These are phyloP conservation scores for Saccharomyces hybrid DNA, from an alignment of 1,139 yeast species.

Conservation along the genomic window DNA sequence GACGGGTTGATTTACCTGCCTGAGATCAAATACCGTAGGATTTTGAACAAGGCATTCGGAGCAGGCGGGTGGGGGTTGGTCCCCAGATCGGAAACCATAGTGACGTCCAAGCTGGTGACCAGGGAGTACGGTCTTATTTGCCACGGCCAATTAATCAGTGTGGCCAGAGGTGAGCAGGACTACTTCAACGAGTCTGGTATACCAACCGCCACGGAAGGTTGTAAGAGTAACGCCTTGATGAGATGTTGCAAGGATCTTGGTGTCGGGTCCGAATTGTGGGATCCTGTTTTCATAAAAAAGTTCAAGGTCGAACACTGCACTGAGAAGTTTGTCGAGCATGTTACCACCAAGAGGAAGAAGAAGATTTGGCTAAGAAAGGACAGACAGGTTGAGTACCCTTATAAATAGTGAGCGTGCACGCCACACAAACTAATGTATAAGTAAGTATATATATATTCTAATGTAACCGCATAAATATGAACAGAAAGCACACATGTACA, in stretches of 20 bases:
- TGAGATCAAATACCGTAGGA: slow-evolving; percentile 87
- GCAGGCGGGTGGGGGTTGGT: slow-evolving; percentile 99
- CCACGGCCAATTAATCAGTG: slow-evolving; percentile 79
- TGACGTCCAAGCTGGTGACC: slow-evolving; percentile 59
- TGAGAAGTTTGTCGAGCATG: slow-evolving; percentile 81
- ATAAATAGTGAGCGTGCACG: slow-evolving; percentile 34
- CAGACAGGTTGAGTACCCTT: slow-evolving; percentile 74
- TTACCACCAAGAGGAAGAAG: slow-evolving; percentile 72
- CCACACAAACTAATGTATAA: neutral
- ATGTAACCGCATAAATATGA: neutral
- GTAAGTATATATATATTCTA: neutral
- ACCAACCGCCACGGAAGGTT: slow-evolving; percentile 95
- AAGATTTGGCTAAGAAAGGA: slow-evolving; percentile 87
- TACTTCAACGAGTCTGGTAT: slow-evolving; percentile 80
- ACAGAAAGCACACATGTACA: neutral
- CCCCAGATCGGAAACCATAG: slow-evolving; percentile 77
- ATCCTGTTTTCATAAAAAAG: slow-evolving; percentile 74
- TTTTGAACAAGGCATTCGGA: slow-evolving; percentile 83
- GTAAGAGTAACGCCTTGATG: slow-evolving; percentile 94
- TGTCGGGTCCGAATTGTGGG: slow-evolving; percentile 95
- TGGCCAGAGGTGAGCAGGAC: slow-evolving; percentile 94
- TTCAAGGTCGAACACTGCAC: slow-evolving; percentile 75
- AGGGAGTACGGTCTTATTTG: slow-evolving; percentile 86
- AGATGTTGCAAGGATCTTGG: slow-evolving; percentile 96
- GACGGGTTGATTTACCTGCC: slow-evolving; percentile 89